A percentile compares a stretch with the other conserved stretches of the same genome.
phyloP scores from a whole-genome alignment of 2,329 filamentous ascomycete genomes.

The Penicillium digitatum region DNA sequence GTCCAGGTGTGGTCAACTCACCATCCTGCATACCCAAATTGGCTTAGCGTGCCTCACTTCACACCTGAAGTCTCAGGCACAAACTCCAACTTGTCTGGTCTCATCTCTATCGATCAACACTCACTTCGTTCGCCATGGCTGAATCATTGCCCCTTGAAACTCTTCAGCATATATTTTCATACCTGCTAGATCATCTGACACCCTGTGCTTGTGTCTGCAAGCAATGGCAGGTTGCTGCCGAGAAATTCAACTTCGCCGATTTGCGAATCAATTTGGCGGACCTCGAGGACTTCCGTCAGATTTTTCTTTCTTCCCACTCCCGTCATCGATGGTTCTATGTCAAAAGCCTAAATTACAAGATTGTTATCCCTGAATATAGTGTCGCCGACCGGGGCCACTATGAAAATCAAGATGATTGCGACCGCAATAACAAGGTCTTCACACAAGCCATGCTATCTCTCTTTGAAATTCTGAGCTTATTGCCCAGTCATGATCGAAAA shows the following conservation, averaged over 20 bases:
- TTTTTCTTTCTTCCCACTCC: background rate
- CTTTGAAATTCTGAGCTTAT: background rate
- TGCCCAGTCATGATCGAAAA: background rate
- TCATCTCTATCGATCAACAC: background rate
- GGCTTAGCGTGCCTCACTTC: constrained; percentile 4
- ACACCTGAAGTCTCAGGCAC: background rate
- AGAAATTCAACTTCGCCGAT: background rate
- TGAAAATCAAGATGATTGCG: background rate
- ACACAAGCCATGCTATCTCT: background rate
- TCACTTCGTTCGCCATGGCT: background rate
- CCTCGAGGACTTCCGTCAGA: background rate
- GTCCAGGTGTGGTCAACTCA: background rate
- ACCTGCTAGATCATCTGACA: background rate
- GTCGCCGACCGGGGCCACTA: background rate
- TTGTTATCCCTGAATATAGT: background rate
- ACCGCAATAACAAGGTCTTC: background rate
- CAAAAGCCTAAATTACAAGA: background rate
- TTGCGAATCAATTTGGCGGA: background rate
- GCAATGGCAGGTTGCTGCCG: background rate
- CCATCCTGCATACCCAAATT: constrained; percentile 18
- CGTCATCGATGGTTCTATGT: background rate
- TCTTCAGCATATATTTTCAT: background rate
- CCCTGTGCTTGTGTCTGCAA: background rate
- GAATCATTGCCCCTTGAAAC: background rate
- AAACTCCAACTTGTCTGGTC: background rate